Evolutionary conservation across 306 rosid species (phyloP).

Genomic region (Betula pendula): DNA sequence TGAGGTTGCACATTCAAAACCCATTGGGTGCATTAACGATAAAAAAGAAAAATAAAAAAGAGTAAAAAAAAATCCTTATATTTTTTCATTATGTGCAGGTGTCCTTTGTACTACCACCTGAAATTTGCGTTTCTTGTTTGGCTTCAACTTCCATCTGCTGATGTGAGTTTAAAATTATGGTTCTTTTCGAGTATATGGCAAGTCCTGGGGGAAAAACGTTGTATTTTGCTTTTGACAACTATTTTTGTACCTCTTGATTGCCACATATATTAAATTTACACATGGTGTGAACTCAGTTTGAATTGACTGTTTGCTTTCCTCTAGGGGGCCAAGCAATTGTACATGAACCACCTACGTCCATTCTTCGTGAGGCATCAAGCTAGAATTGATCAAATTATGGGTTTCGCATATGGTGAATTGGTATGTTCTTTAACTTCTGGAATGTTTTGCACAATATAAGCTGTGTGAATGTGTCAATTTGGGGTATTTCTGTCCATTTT

Average conservation of each 20-base stretch:
- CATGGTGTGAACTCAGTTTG: slow-evolving; percentile 8
- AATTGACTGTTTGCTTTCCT: slow-evolving; percentile 26
- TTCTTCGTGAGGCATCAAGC: slow-evolving; percentile 72
- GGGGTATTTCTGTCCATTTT: neutral
- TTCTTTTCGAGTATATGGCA: slow-evolving; percentile 6
- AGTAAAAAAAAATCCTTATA: neutral
- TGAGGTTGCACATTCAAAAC: neutral
- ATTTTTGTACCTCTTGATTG: neutral
- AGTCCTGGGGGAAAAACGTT: slow-evolving; percentile 14
- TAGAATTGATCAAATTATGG: slow-evolving; percentile 60
- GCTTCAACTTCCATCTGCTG: slow-evolving; percentile 87
- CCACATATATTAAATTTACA: neutral
- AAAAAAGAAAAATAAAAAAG: no score
- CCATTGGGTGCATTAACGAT: neutral
- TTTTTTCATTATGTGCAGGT: slow-evolving; percentile 45
- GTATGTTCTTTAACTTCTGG: slow-evolving; percentile 40
- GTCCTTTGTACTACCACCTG: slow-evolving; percentile 85
- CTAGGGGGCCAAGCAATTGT: slow-evolving; percentile 81
- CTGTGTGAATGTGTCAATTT: neutral
- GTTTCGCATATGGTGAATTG: slow-evolving; percentile 59
- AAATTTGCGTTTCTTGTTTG: slow-evolving; percentile 96
- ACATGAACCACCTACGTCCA: slow-evolving; percentile 68
- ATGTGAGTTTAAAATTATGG: slow-evolving; percentile 51
- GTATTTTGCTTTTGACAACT: neutral
- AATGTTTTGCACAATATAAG: neutral